These are phyloP conservation scores for Kuraishia hungarica DNA, from an alignment of 805 yeast species.

Conservation along the genomic window DNA sequence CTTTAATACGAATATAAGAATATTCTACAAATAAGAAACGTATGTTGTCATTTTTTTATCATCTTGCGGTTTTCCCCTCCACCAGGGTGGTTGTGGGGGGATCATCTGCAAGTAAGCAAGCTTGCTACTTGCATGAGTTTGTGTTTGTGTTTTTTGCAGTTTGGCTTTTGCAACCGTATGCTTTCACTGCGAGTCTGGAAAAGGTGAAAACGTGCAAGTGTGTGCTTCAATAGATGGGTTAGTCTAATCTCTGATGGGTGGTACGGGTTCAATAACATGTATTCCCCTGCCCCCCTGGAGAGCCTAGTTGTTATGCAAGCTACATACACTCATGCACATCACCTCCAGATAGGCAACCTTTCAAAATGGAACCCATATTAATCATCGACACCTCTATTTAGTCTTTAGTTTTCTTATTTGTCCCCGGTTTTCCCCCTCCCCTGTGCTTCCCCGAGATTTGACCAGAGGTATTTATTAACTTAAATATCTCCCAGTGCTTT, in stretches of 20 bases:
- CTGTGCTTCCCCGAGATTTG: not conserved
- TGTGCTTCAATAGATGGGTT: no score
- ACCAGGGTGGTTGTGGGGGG: no score
- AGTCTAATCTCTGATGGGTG: no score
- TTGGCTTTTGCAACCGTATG: not conserved
- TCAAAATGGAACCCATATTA: not conserved
- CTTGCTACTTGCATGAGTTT: not conserved
- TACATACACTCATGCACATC: not conserved
- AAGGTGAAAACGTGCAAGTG: no score
- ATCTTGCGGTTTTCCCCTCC: not conserved
- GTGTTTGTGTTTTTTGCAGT: not conserved
- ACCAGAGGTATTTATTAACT: constrained; percentile 9
- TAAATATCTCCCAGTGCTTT: constrained; percentile 8
- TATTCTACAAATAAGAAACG: not conserved
- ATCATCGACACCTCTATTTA: constrained; percentile 3
- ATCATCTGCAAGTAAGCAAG: not conserved
- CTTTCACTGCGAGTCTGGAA: no score
- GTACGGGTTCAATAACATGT: no score
- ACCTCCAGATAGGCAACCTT: not conserved
- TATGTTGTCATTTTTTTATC: not conserved
- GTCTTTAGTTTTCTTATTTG: constrained; percentile 2
- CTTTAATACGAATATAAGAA: not conserved
- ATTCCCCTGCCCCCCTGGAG: no score
- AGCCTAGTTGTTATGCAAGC: not conserved
- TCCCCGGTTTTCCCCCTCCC: constrained; percentile 1